Evolutionary conservation across 345 rosid species (phyloP), one percentile per base, ranked within the genome.

Genomic region (Cochlearia excelsa): DNA sequence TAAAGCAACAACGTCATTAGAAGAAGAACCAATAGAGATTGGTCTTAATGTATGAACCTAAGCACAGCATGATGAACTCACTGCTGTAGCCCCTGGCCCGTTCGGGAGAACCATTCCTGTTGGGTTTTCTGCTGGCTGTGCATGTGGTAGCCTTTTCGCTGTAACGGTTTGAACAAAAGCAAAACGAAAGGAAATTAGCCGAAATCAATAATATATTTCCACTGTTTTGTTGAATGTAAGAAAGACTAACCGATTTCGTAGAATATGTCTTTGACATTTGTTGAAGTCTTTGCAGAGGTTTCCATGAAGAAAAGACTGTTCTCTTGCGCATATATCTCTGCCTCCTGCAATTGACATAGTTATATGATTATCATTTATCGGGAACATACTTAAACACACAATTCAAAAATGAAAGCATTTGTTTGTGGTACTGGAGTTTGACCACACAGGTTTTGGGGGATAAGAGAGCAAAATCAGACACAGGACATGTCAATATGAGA

Each of bases 241-340:
- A 63, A 51, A 40, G 57, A 40, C 75, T 71, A 8, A 88, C 96
- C 96, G 50, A 88, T 85, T 77, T 88, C 90, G 62, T 83, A 79
- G 49, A 88, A 88, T 61, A 88, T 76, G 61, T 83, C 87, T 71
- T 85, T 85, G 68, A 83, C 96, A 65, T 88, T 88, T 6, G 66
- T 59, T 23, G 96, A 86, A 4, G 84, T 75, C 74, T 88, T 88
- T 1, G 96, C 96, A 35, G 96, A 88, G 54, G 93, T 80, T 73
- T 88, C 96, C 81, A 85, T 75, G 75, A 88, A 88, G 84, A 88
- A 80, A 48, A 88, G 84, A 67, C 81, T 82, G 72, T 80, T 81
- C 74, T 85, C 96, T 76, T 75, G 84, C 23, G 93, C 93, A 79
- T 79, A 88, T 1, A 39, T 51, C 60, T 72, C 78, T 42, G 84